Evolutionary conservation across 768 basidiomycete genomes (phyloP), one percentile per base, ranked within the genome.

Genomic region (Termitomyces sp.): DNA sequence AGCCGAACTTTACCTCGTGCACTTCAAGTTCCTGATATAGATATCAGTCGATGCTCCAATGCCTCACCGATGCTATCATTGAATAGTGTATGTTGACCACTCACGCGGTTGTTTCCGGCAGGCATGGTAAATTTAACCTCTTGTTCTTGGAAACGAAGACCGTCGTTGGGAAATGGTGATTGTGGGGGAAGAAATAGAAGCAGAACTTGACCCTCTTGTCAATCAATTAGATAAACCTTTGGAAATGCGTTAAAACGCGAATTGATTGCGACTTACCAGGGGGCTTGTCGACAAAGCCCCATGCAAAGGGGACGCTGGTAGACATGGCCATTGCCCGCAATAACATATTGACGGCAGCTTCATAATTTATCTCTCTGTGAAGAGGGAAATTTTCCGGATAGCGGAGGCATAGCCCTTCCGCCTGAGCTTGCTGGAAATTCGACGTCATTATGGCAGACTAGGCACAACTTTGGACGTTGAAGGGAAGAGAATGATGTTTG

Each of bases 281-380:
- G 36, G 91, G 91, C 65, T 88, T 89, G 79, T 94, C 92, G 39
- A 94, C 83, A 66, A 84, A 93, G 2, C 83, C 77, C 87, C 90
- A 92, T 7, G 76, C 67, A 68, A 90, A 93, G 3, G 91, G 89
- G 20, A 83, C 73, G 16, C 71, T 82, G 48, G 79, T 78, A 4
- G 91, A 82, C 58, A 87, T 73, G 16, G 77, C 73, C 11, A 81
- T 75, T n/a, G 84, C 89, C 54, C 87, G 83, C 2, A 81, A 48
- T 15, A 93, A 81, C 79, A 91, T 83, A 49, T 73, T 78, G 16
- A 82, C 78, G 2, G 89, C 90, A 28, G 68, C 69, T 16, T 90
- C 89, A 49, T 84, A 76, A 1, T 73, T 79, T 18, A 92, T 68
- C 22, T 80, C 81, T 48, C 79, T 63, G 63, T 90, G 87, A 3